phyloP scores from a whole-genome alignment of 1,284 basidiomycete genomes.

The Sporisorium sorghi region DNA sequence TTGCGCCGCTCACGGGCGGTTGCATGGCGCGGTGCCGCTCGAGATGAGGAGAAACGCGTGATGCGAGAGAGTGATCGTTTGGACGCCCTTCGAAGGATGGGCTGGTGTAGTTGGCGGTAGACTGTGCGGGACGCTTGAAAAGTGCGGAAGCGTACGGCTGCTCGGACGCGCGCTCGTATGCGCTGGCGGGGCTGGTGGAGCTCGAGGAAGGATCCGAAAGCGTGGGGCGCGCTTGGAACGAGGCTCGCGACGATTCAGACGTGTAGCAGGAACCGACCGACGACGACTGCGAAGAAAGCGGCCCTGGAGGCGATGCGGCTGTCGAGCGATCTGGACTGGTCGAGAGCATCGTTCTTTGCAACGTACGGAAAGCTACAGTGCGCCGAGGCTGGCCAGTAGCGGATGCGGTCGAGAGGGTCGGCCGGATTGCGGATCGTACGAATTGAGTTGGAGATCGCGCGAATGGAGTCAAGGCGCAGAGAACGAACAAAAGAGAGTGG shows the following conservation, averaged over 20 bases:
- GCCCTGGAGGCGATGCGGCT: constrained; percentile 47
- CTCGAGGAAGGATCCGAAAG: constrained; percentile 41
- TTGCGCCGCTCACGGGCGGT: constrained; percentile 12
- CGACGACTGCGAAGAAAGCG: constrained; percentile 52
- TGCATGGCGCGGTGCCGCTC: constrained; percentile 18
- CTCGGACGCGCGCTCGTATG: constrained; percentile 22
- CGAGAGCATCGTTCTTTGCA: constrained; percentile 44
- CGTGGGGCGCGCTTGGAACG: constrained; percentile 17
- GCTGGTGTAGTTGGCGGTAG: not conserved
- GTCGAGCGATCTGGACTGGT: constrained; percentile 35
- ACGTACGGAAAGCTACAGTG: not conserved
- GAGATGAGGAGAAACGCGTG: constrained; percentile 14
- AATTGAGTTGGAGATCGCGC: not conserved
- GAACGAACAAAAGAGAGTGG: not conserved
- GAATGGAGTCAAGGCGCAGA: not conserved
- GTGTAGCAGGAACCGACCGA: constrained; percentile 49
- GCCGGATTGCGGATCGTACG: too few species aligned
- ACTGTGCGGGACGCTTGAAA: constrained; percentile 18
- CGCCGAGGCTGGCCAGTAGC: not conserved
- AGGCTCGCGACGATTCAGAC: constrained; percentile 42
- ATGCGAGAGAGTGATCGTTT: not conserved
- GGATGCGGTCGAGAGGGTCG: not conserved
- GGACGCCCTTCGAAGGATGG: constrained; percentile 5
- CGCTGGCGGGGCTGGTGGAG: constrained; percentile 42
- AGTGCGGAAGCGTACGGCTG: constrained; percentile 4